Percentiles rank a stretch among this genome's conserved stretches.
These are phyloP conservation scores for Metschnikowia drakensbergensis DNA, from an alignment of 805 yeast genomes.

Conservation along the genomic window DNA sequence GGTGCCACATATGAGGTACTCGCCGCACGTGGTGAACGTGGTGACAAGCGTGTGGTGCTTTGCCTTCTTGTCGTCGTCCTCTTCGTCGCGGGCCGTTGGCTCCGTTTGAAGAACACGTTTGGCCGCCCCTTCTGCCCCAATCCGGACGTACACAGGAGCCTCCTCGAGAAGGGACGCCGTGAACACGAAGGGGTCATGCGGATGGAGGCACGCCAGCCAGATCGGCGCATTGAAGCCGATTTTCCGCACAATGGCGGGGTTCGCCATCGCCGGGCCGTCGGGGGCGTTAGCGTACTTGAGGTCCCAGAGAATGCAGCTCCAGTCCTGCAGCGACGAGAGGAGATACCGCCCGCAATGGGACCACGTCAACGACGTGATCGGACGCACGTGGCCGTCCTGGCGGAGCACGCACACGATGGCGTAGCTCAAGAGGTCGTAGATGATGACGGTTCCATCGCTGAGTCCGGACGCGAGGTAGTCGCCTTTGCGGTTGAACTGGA, in stretches of 20 bases:
- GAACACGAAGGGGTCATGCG: constrained; percentile 43
- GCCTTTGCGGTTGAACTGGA: constrained; percentile 69
- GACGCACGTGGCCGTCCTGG: constrained; percentile 56
- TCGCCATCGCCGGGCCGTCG: constrained; percentile 11
- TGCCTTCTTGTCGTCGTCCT: constrained; percentile 11
- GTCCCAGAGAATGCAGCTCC: constrained; percentile 83
- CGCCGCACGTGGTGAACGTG: constrained; percentile 51
- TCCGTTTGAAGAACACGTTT: constrained; percentile 17
- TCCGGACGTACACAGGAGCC: constrained; percentile 46
- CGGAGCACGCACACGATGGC: constrained; percentile 51
- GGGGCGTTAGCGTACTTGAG: constrained; percentile 31
- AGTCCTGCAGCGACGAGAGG: constrained; percentile 72
- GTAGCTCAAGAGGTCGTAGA: constrained; percentile 49
- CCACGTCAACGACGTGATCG: constrained; percentile 76
- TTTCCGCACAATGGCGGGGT: constrained; percentile 35
- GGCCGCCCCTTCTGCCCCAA: neutral
- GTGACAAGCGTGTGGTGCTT: constrained; percentile 47
- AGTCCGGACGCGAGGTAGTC: constrained; percentile 48
- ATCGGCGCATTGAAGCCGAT: constrained; percentile 64
- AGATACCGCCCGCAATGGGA: constrained; percentile 65
- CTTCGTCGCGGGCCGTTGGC: constrained; percentile 12
- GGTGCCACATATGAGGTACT: constrained; percentile 67
- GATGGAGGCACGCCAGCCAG: constrained; percentile 64
- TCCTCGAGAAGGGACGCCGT: constrained; percentile 67
- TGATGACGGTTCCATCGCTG: constrained; percentile 14